Evolutionary conservation across 352 stramenopile genomes (phyloP), one percentile per base, ranked within the genome.

Genomic region (Phytophthora podocarpi): DNA sequence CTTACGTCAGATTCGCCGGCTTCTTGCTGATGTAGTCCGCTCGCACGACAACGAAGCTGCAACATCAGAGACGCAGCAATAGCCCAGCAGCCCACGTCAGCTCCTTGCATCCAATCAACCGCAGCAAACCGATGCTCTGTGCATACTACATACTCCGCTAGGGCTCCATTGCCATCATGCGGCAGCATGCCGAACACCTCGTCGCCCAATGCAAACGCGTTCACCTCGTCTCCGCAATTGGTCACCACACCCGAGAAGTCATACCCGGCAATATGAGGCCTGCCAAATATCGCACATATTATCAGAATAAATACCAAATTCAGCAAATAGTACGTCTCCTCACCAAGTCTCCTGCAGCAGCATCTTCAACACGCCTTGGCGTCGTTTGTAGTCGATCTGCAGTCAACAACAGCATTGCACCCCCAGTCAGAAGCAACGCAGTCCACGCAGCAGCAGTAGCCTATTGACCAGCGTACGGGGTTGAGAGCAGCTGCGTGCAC

Each of bases 361-460:
- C 57, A 87, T 60, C 62, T 93, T 93, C 26, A 90, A 53, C 30
- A 77, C 77, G 7, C 85, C 85, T 52, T 93, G 75, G 5, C 85
- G 82, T 18, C 82, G 72, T 67, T 93, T 93, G 70, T 90, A 93
- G 67, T 93, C 85, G 30, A 93, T 71, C 84, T 93, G 54, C n/a
- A 55, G 4, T 5, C 35, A 42, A 2, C 2, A 50, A 30, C 7
- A 51, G 10, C 24, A 56, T 47, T 57, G 36, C 10, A 30, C n/a
- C 10, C 46, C 4, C 4, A 52, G 4, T 57, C 31, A 66, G 15
- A 16, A 46, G 13, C 15, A 30, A 15, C 4, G 13, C 2, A 15
- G 3, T 27, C 10, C 10, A 41, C 13, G 8, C n/a, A 13, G 10
- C 18, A 36, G 5, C 13, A 43, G 16, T 6, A 27, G 0, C 16